These are phyloP conservation scores for Cutaneotrichosporon arboriforme DNA, from an alignment of 1,284 basidiomycete genomes.

Conservation along the genomic window DNA sequence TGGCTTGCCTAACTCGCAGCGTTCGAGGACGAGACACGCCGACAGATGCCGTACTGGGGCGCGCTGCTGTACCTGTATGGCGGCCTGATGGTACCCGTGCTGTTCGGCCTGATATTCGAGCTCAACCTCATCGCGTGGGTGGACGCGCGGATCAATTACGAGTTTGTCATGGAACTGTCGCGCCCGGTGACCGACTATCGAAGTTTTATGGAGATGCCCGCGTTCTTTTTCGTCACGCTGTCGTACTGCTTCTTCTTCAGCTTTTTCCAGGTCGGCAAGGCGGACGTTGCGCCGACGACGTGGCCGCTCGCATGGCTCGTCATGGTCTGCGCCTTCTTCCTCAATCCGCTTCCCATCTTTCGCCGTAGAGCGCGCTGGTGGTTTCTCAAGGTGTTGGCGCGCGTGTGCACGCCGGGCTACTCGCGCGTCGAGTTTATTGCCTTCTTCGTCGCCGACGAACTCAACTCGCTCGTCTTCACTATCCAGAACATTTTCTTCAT, in stretches of 20 bases:
- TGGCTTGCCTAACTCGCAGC: conserved; percentile 49
- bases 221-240: conserved; percentile 68
- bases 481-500: conserved; percentile 62
- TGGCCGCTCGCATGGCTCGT: conserved; percentile 87
- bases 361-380: conserved; percentile 68
- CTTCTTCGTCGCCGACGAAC: conserved; percentile 62
- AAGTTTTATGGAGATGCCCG: conserved; percentile 81
- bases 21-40: conserved; percentile 57
- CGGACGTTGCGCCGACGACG: conserved; percentile 52
- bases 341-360: conserved; percentile 71
- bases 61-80: conserved; percentile 76
- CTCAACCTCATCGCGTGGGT: conserved; percentile 76
- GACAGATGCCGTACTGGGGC: conserved; percentile 63
- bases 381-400: conserved; percentile 62
- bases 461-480: conserved; percentile 66
- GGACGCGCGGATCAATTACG: conserved; percentile 71
- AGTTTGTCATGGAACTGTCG: conserved; percentile 88
- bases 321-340: conserved; percentile 57
- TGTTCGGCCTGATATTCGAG: conserved; percentile 74
- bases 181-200: conserved; percentile 69
- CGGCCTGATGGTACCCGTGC: conserved; percentile 64
- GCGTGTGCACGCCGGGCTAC: conserved; percentile 64
- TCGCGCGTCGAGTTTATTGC: conserved; percentile 59
- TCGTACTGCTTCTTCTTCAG: conserved; percentile 80
- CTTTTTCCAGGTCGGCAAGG: conserved; percentile 59